phyloP scores from a whole-genome alignment of 257 asterid species.

The Petunia axillaris region DNA sequence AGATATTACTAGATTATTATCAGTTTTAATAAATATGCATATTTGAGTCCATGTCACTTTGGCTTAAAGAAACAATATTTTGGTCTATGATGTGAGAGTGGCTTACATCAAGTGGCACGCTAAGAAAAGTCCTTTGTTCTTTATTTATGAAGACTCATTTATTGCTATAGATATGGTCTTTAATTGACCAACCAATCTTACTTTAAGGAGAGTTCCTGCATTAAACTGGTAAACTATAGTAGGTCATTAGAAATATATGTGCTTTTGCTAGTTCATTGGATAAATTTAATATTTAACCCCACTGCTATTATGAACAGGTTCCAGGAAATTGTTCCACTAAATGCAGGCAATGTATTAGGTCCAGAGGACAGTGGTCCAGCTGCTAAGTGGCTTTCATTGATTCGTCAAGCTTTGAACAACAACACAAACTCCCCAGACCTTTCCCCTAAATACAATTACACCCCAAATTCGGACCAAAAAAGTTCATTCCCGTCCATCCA shows the following conservation, averaged over 20 bases:
- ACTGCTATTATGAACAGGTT: slow-evolving; percentile 47
- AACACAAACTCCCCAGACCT: not conserved
- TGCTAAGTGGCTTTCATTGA: slow-evolving; percentile 69
- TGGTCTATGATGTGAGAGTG: not conserved
- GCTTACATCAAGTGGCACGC: not conserved
- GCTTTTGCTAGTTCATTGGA: not conserved
- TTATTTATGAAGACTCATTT: not conserved
- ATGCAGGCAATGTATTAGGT: slow-evolving; percentile 82
- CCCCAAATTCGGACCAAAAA: slow-evolving; percentile 22
- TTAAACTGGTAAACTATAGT: too few relatives aligned
- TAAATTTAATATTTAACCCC: not conserved
- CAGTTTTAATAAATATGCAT: too few relatives aligned
- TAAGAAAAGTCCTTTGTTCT: not conserved
- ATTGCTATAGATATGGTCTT: not conserved
- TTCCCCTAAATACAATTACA: not conserved
- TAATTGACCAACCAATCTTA: not conserved
- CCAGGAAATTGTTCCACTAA: slow-evolving; percentile 88
- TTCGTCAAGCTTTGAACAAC: slow-evolving; percentile 54
- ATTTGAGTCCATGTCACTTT: not conserved
- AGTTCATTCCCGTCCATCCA: slow-evolving; percentile 28
- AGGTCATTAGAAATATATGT: not conserved
- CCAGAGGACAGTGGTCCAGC: slow-evolving; percentile 75
- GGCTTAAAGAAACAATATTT: not conserved
- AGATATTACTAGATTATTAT: too few relatives aligned
- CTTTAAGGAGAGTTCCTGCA: not conserved